Base-by-base conservation (phyloP, 2,329 filamentous ascomycete genomes). In the Fusarium compactum region DNA sequence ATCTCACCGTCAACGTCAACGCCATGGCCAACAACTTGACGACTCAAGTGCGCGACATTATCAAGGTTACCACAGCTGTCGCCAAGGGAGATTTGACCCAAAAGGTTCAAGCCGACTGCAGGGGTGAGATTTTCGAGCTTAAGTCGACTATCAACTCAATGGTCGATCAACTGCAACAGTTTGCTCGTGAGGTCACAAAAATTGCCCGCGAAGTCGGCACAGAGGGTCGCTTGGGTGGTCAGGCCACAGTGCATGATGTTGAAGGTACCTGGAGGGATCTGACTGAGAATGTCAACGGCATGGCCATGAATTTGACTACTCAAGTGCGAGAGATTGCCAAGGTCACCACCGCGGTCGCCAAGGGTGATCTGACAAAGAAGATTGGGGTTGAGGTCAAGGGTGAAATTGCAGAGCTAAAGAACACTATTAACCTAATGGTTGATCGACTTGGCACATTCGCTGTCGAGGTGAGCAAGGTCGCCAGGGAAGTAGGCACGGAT, bases 61-160 rank as follows among this genome's bases (percentile, higher is more conserved):
- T 97, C 76, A 91, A 90, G 81, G 90, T 92, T 69, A 92, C 90
- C 32, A 92, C 90, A 32, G 90, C 90, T 65, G 90, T 92, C 72
- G 90, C 90, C 74, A 90, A 90, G 81, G 95, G 95, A 82, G 96
- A 99, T 80, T 86, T 99, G 75, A 98, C 95, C 53, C 95, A 97
- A 81, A 98, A 98, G 81, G 95, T 99, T 41, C 94, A 97, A 80
- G 95, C 95, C 66, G 94, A 93, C 77, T 95, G 92, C 82, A 92
- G 91, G 83, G 97, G 92, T 81, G 96, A 95, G 86, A 98, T 95
- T 76, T 92, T 90, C 78, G 94, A 93, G 83, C 91, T 99, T 77
- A 99, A 99, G 82, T 95, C 94, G 65, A 98, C 96, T 48, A 99
- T 98, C 85, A 99, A 99, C 82, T 96, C 93, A 79, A 99, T 99